A percentile compares a stretch with the other conserved stretches of the same genome.
phyloP scores from a whole-genome alignment of 1,139 yeast species.

The Taiozyma sp. region DNA sequence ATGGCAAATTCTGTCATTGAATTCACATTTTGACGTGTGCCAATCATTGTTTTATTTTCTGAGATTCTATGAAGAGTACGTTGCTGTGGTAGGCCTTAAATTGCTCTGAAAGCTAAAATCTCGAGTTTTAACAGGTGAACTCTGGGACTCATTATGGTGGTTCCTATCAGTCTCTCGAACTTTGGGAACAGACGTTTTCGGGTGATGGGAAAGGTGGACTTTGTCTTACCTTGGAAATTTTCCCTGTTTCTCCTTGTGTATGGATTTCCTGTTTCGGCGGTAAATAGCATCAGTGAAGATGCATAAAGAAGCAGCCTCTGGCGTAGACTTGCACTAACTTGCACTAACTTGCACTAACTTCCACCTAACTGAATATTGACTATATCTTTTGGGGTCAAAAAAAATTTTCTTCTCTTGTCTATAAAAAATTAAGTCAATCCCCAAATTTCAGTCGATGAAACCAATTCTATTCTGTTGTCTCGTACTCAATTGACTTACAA shows the following conservation, averaged over 20 bases:
- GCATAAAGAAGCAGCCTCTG: background rate
- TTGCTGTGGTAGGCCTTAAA: background rate
- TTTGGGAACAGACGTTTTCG: no score
- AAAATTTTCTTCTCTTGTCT: background rate
- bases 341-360: background rate
- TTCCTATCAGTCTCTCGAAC: no score
- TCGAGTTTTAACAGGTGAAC: background rate
- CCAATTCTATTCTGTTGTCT: background rate
- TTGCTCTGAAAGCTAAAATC: background rate
- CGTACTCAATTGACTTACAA: slow-evolving; percentile 6
- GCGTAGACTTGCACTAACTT: background rate
- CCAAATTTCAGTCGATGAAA: background rate
- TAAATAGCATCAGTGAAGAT: background rate
- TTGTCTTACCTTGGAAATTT: background rate
- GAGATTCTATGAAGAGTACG: background rate
- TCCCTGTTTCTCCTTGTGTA: background rate
- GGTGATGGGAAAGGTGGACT: no score
- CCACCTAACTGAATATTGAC: no score
- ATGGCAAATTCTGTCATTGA: background rate
- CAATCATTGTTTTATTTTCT: background rate
- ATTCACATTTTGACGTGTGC: background rate
- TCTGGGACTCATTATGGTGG: background rate
- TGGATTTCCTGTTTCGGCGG: background rate
- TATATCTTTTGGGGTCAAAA: background rate
- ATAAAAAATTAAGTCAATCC: background rate